phyloP scores from a whole-genome alignment of 805 yeast species.

The Jamesozyma jinghongensis region DNA sequence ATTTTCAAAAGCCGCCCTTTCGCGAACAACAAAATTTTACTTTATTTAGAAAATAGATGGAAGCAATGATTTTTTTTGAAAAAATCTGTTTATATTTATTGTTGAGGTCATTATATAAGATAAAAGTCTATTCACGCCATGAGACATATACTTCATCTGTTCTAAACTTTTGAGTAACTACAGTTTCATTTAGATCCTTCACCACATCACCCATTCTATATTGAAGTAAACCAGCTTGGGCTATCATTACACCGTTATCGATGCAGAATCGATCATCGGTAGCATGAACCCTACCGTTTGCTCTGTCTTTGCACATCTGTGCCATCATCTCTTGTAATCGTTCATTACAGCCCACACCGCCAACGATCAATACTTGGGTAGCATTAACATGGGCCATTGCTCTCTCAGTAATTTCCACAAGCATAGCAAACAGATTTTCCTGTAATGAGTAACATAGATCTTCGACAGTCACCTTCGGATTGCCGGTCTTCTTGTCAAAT shows the following conservation, averaged over 20 bases:
- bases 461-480: conserved; percentile 56
- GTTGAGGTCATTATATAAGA: not conserved
- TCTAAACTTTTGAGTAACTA: conserved; percentile 87
- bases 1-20: not conserved
- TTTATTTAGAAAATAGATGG: no score
- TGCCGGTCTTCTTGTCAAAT: conserved; percentile 32
- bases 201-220: conserved; percentile 69
- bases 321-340: conserved; percentile 94
- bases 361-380: conserved; percentile 85
- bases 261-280: conserved; percentile 96
- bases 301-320: conserved; percentile 79
- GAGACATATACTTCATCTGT: conserved; percentile 87
- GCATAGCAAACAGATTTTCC: conserved; percentile 88
- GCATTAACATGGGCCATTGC: conserved; percentile 97
- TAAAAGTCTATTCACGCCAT: conserved; percentile 58
- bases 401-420: conserved; percentile 94
- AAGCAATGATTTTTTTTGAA: no score
- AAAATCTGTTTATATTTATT: no score
- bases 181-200: conserved; percentile 53
- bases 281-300: conserved; percentile 77
- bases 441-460: conserved; percentile 91
- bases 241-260: conserved; percentile 98
- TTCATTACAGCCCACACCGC: conserved; percentile 96
- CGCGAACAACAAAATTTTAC: no score
- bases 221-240: conserved; percentile 89